These are phyloP conservation scores for Dendrobium chrysotoxum DNA, from an alignment of 106 monocot species.

Conservation along the genomic window DNA sequence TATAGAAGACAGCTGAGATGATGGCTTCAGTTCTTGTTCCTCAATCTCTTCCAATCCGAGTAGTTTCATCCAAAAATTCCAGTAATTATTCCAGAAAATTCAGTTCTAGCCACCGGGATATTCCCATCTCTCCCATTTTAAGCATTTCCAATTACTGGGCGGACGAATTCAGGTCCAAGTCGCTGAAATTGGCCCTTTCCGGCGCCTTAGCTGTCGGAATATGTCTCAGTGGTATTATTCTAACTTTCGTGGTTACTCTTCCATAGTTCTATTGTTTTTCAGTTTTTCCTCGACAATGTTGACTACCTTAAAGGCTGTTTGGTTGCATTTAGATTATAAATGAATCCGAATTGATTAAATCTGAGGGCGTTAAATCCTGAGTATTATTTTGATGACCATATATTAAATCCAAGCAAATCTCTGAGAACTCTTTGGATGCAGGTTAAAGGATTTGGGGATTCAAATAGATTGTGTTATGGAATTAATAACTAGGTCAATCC, in stretches of 20 bases:
- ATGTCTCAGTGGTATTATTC: conserved; percentile 17
- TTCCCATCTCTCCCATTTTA: neutral
- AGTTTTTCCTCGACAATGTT: neutral
- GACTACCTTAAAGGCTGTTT: neutral
- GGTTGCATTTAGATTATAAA: neutral
- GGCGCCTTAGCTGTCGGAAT: conserved; percentile 23
- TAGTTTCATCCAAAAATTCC: neutral
- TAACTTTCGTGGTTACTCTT: neutral
- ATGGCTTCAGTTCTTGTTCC: neutral
- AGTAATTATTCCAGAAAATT: neutral
- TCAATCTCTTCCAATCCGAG: neutral
- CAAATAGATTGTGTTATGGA: neutral
- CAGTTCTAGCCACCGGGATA: neutral
- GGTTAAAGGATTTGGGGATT: neutral
- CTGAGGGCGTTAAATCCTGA: neutral
- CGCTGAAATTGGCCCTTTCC: conserved; percentile 21
- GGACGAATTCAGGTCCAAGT: conserved; percentile 18
- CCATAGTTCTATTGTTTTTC: neutral
- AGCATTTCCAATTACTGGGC: neutral
- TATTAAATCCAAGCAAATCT: no score
- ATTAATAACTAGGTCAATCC: neutral
- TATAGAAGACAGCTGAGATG: neutral
- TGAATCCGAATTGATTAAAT: neutral
- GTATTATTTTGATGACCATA: neutral
- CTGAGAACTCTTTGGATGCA: neutral